Percentiles rank a stretch among this genome's conserved stretches.
phyloP scores from a whole-genome alignment of 352 stramenopile species.

The Globisporangium uncinulatum region DNA sequence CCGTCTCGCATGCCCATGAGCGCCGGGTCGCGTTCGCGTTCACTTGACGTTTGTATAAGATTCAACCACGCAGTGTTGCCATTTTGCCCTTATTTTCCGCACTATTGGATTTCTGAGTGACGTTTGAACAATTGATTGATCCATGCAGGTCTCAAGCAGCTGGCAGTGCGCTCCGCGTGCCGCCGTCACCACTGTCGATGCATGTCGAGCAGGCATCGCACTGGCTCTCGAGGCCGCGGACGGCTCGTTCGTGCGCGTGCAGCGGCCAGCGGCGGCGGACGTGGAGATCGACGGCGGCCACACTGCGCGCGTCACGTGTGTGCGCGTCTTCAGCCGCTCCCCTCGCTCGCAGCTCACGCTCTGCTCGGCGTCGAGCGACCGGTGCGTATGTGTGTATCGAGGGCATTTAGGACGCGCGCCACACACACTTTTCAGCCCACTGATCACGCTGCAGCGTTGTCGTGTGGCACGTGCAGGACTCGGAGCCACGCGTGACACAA shows the following conservation, averaged over 20 bases:
- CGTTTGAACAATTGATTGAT: not conserved
- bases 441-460: constrained; percentile 32
- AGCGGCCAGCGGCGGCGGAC: constrained; percentile 10
- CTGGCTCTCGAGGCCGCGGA: constrained; percentile 50
- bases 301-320: constrained; percentile 29
- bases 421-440: not conserved
- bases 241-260: constrained; percentile 39
- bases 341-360: constrained; percentile 18
- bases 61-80: not conserved
- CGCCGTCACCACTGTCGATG: constrained; percentile 29
- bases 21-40: not conserved
- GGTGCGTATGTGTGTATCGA: constrained; percentile 19
- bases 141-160: constrained; percentile 32
- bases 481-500: constrained; percentile 20
- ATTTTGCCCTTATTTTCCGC: no score
- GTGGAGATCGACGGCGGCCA: constrained; percentile 48
- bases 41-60: constrained; percentile 3
- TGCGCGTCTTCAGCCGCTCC: constrained; percentile 23
- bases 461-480: constrained; percentile 46
- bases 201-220: constrained; percentile 26
- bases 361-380: constrained; percentile 60
- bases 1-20: constrained; percentile 4
- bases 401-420: no score
- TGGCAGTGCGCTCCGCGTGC: constrained; percentile 47
- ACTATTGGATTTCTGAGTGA: no score